These are phyloP conservation scores for Sarocladium kiliense DNA, from an alignment of 2,329 filamentous ascomycete genomes.

Conservation along the genomic window DNA sequence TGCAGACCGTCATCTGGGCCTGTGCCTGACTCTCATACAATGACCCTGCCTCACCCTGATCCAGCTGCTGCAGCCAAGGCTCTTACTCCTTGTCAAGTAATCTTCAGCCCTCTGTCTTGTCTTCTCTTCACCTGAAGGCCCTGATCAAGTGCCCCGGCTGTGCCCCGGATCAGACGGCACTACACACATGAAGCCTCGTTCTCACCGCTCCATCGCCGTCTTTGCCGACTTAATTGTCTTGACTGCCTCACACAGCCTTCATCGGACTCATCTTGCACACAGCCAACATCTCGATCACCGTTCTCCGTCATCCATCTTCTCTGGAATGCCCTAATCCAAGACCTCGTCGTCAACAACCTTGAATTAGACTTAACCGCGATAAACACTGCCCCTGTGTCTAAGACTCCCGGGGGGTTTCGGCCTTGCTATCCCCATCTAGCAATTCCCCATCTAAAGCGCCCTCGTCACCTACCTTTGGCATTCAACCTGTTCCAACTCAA, in stretches of 20 bases:
- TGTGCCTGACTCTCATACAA: background rate
- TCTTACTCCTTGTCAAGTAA: too few relatives aligned
- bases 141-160: background rate
- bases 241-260: background rate
- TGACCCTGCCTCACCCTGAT: background rate
- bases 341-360: background rate
- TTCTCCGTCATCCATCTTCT: background rate
- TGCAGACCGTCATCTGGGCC: background rate
- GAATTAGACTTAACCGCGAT: slow-evolving; percentile 7
- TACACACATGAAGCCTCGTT: background rate
- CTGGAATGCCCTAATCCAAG: background rate
- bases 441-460: too few relatives aligned
- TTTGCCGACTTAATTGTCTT: background rate
- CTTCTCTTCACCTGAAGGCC: background rate
- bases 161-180: too few relatives aligned
- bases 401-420: background rate
- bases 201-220: background rate
- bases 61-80: background rate
- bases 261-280: too few relatives aligned
- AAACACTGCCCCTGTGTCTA: slow-evolving; percentile 2
- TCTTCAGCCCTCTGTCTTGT: too few relatives aligned
- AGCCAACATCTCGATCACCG: background rate
- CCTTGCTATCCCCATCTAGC: background rate
- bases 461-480: background rate
- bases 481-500: background rate